A percentile compares a stretch with the other conserved stretches of the same genome.
Conservation (phyloP, 352 stramenopile genomes). For the Phytopythium mirpurense region DNA sequence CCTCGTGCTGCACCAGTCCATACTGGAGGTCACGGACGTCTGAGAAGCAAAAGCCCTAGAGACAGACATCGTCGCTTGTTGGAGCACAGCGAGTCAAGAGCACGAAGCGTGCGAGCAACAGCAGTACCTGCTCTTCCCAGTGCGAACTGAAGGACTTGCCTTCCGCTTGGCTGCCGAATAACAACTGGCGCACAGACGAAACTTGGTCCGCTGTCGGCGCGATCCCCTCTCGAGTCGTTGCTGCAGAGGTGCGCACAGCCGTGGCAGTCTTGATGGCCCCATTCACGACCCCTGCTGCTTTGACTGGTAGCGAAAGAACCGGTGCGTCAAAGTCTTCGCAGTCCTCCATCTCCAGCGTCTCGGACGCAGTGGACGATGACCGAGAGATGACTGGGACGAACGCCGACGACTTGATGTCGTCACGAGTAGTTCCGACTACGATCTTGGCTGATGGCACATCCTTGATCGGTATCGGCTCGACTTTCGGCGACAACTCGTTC, state of each 20-base stretch:
- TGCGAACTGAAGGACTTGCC: constrained; percentile 55
- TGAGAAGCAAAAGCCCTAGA: constrained; percentile 67
- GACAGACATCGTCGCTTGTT: constrained; percentile 3
- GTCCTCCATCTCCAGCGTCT: constrained; percentile 44
- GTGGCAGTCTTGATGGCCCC: constrained; percentile 1
- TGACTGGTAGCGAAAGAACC: neutral
- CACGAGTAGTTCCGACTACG: neutral
- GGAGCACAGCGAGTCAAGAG: neutral
- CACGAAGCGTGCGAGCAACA: neutral
- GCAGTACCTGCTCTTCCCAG: constrained; percentile 58
- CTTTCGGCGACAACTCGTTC: neutral
- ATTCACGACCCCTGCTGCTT: neutral
- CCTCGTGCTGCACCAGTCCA: constrained; percentile 91
- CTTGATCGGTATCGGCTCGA: neutral
- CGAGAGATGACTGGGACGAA: constrained; percentile 5
- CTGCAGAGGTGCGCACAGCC: neutral
- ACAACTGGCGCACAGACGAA: constrained; percentile 39
- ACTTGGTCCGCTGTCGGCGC: constrained; percentile 34
- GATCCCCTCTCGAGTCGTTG: constrained; percentile 9
- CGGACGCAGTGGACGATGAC: constrained; percentile 5
- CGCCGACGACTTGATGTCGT: neutral
- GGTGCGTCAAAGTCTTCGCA: constrained; percentile 36
- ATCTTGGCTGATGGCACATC: neutral
- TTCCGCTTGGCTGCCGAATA: constrained; percentile 43
- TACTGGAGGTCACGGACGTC: constrained; percentile 56